Percentiles rank a stretch among this genome's conserved stretches.
Evolutionary conservation across 768 basidiomycete genomes (phyloP).

Genomic region (Boletus eberwhitei): DNA sequence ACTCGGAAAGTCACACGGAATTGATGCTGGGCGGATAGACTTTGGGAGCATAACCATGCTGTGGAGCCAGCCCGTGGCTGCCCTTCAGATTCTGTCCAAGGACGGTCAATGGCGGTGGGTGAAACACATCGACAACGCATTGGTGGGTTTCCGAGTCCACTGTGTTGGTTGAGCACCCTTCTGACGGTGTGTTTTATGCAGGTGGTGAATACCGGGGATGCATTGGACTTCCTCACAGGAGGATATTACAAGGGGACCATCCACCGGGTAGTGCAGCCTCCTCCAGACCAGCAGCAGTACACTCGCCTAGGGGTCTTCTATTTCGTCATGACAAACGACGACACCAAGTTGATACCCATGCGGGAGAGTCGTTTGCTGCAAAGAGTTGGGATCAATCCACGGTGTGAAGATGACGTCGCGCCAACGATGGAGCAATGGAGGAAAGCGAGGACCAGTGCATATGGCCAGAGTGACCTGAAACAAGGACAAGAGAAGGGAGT

Average conservation of each 20-base stretch:
- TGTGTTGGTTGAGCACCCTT: background rate
- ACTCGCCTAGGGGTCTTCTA: constrained; percentile 58
- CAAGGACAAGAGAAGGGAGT: constrained; percentile 39
- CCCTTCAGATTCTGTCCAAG: constrained; percentile 50
- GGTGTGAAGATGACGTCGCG: constrained; percentile 38
- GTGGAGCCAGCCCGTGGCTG: constrained; percentile 60
- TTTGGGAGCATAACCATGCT: constrained; percentile 55
- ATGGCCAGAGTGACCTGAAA: constrained; percentile 47
- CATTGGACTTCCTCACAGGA: constrained; percentile 57
- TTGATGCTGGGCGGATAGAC: constrained; percentile 31
- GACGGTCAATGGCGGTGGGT: constrained; percentile 59
- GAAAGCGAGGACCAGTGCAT: constrained; percentile 47
- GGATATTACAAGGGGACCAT: constrained; percentile 59
- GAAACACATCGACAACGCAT: constrained; percentile 53
- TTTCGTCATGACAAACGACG: constrained; percentile 52
- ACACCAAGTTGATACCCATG: constrained; percentile 44
- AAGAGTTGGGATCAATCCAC: constrained; percentile 37
- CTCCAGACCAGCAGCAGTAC: constrained; percentile 46
- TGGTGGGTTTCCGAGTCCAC: constrained; percentile 33
- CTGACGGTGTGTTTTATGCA: constrained; percentile 15
- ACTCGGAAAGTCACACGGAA: background rate
- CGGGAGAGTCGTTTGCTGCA: constrained; percentile 48
- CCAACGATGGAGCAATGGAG: constrained; percentile 55
- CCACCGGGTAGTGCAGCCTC: constrained; percentile 60
- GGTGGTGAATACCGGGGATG: constrained; percentile 61